Base-by-base conservation (phyloP, 495 filamentous ascomycete genomes). In the Penicillium canariense region DNA sequence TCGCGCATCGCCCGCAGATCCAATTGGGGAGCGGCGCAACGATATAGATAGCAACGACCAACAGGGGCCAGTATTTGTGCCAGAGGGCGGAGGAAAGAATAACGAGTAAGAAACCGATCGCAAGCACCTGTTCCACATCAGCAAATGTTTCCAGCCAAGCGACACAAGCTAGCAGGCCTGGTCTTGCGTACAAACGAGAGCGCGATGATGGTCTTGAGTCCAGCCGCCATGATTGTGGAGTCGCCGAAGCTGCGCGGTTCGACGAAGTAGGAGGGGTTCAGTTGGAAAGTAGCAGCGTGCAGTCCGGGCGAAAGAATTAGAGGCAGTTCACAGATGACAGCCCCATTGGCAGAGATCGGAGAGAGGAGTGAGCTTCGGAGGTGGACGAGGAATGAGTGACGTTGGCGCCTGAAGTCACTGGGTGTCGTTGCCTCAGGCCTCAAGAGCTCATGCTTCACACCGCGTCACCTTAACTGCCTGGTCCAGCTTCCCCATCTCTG, bases 21-120 rank as follows among this genome's bases (percentile, higher is more conserved):
- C 89, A 96, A 82, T 98, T 97, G 40, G 94, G 94, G 34, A 98
- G 75, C 5, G 94, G 95, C 49, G 94, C 94, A 63, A 97, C 66
- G 54, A 96, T 82, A 76, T 97, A 97, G 55, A 94, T 97, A 59
- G 85, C 95, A 47, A 97, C 94, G 51, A 97, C 94, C 39, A 97
- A 81, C 56, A 98, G 80, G 25, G 94, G 89, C 63, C 92, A 89
- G 83, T 95, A 98, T 68, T 90, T 88, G 54, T 90, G 79, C 79
- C 85, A 97, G 48, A 98, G 87, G 27, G 95, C 94, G 65, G 91
- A 94, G 55, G 91, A 96, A 66, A 98, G 89, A 75, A 98, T 98
- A 39, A 97, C 93, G 56, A 98, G 91, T 65, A 98, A 90, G 82
- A 98, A 98, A 65, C 94, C 94, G 68, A 98, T 94, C 55, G 95